Base-by-base conservation (phyloP, 2,329 filamentous ascomycete genomes). In the Chalaropsis ovoidea region DNA sequence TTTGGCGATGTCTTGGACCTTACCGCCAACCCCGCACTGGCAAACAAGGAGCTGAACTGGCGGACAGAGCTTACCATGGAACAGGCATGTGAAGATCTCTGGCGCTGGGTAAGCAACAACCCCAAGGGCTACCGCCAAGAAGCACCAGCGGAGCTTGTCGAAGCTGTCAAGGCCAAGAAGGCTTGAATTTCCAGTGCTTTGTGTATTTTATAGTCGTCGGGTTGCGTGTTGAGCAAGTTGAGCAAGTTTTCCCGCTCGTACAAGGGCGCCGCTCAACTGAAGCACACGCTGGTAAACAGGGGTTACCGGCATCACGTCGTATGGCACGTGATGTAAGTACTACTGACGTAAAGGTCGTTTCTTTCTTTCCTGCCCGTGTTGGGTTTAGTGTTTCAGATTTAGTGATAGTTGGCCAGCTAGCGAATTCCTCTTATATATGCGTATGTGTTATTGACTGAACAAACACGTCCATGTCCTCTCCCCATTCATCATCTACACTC, bases 81-180 rank as follows among this genome's bases (percentile, higher is more conserved):
- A 78, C 86, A 96, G 75, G 92, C 93, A 31, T 99, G 94, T 75
- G 85, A 86, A 71, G 91, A 99, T 76, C 81, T 99, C 70, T 99
- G 94, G 94, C 86, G 86, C 73, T 99, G 94, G 94, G 95, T 95
- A 17, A 82, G 88, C 78, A 97, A 96, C 78, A 97, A 97, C 79
- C 94, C 94, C 27, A 86, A 92, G 77, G 94, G 94, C 24, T 97
- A 97, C 79, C 83, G 89, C 70, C 92, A 97, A 78, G 82, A 91
- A 70, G 90, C 93, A n/a, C 93, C 94, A 0, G 82, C 88, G 70
- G 85, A 88, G 76, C 82, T 97, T 71, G 73, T 96, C 62, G 86
- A 87, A 68, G 80, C 78, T 61, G 70, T 86, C 69, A 83, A 86
- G 77, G 71, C 64, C 69, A 83, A 86, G 77, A 72, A 67, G 42